These are phyloP conservation scores for Fusarium chaquense DNA, from an alignment of 2,329 filamentous ascomycete genomes.

Conservation along the genomic window DNA sequence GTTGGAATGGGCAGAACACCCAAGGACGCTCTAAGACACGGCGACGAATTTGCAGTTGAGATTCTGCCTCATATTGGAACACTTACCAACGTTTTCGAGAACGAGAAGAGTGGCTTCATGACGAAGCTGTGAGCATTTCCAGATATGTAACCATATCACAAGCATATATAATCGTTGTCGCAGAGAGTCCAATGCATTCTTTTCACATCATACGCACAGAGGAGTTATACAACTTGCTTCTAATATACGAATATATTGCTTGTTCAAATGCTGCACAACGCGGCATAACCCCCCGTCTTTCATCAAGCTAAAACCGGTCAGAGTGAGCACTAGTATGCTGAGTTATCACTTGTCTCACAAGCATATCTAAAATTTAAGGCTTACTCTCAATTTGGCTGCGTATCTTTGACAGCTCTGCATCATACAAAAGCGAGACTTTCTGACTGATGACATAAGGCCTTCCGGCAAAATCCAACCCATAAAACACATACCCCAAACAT, in stretches of 20 bases:
- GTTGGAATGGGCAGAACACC: constrained; percentile 78
- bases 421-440: too few species aligned
- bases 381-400: background rate
- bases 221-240: background rate
- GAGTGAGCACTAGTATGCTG: constrained; percentile 4
- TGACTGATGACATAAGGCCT: background rate
- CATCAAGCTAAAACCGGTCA: background rate
- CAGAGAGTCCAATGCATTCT: background rate
- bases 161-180: background rate
- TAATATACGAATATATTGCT: background rate
- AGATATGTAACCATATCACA: background rate
- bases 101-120: constrained; percentile 38
- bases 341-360: background rate
- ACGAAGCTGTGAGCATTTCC: constrained; percentile 20
- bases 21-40: constrained; percentile 74
- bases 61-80: constrained; percentile 58
- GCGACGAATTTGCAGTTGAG: constrained; percentile 66
- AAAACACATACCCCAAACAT: too few species aligned
- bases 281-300: background rate
- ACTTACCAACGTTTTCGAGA: constrained; percentile 52
- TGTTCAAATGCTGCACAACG: background rate
- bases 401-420: background rate
- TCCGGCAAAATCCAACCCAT: background rate
- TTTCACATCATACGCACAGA: background rate
- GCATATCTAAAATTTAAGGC: background rate